Evolutionary conservation across 768 basidiomycete genomes (phyloP), one percentile per base, ranked within the genome.

Genomic region (Lyophyllum shimeji): DNA sequence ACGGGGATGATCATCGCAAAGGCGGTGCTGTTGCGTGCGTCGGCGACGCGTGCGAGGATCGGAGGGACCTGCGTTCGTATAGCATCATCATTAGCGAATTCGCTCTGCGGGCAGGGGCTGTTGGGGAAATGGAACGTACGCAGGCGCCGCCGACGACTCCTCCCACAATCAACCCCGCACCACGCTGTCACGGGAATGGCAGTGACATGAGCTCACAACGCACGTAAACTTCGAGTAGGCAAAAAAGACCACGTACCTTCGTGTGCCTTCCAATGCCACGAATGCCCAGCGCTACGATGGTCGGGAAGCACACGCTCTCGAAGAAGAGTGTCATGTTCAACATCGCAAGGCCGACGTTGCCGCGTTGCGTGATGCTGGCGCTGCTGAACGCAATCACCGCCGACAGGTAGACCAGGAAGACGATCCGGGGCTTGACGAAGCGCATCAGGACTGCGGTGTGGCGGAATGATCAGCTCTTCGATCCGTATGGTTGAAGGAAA

Each of bases 271-370:
- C 71, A 29, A 72, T 55, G 3, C 71, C 71, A 25, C 70, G 63
- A 43, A 72, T 70, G 1, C 70, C 71, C 7, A 72, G 52, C 0
- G 68, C 70, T 12, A 72, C 70, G 37, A 72, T 72, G 24, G 71
- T 72, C 2, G 71, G 71, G 69, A 72, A 72, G 29, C 67, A 68
- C 21, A 72, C 69, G 46, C 70, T 71, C 61, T 72, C 71, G 21
- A 72, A 72, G 60, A 71, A 72, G 9, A 72, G 53, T 1, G 70
- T 67, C n/a, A 70, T 43, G 46, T 60, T 68, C 20, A 72, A 55
- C 68, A 72, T 69, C 1, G 67, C 65, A 27, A 72, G 56, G 4
- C 71, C 70, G 3, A 53, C 59, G 54, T 69, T 70, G 17, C 66
- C 68, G 1, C 67, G 57, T 42, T 68, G 67, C 0, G 68, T 70